phyloP scores from a whole-genome alignment of 2,329 filamentous ascomycete species.

The Pestalotiopsis fici region DNA sequence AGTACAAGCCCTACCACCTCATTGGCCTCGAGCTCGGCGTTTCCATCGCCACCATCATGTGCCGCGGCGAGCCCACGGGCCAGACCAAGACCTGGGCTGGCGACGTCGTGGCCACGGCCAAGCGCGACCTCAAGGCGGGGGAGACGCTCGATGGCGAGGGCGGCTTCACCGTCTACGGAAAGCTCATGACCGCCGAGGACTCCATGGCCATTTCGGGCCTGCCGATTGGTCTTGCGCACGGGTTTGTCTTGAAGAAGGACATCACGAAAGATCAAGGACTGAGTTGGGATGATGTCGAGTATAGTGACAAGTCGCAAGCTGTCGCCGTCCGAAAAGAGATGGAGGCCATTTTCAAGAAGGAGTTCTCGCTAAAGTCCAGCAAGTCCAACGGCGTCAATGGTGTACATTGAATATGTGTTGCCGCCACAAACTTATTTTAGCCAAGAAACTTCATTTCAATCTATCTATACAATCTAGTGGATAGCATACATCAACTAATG shows the following conservation, averaged over 20 bases:
- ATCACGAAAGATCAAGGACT: slow-evolving; percentile 41
- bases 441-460: not conserved
- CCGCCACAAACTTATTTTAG: no score
- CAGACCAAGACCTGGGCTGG: slow-evolving; percentile 43
- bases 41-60: slow-evolving; percentile 44
- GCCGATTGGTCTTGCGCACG: slow-evolving; percentile 43
- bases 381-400: slow-evolving; percentile 17
- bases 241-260: slow-evolving; percentile 38
- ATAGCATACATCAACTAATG: not conserved
- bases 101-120: slow-evolving; percentile 47
- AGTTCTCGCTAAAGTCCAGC: slow-evolving; percentile 16
- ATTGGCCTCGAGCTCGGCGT: slow-evolving; percentile 47
- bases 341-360: slow-evolving; percentile 37
- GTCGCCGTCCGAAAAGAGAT: slow-evolving; percentile 42
- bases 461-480: not conserved
- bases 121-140: slow-evolving; percentile 42
- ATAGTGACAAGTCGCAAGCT: slow-evolving; percentile 35
- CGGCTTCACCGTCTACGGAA: slow-evolving; percentile 46
- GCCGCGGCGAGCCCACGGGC: slow-evolving; percentile 44
- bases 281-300: slow-evolving; percentile 46
- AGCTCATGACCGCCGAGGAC: slow-evolving; percentile 38
- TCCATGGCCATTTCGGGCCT: slow-evolving; percentile 42
- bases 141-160: slow-evolving; percentile 46
- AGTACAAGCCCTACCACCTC: slow-evolving; percentile 48
- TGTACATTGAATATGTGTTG: not conserved